phyloP scores from a whole-genome alignment of 2,329 filamentous ascomycete species.

The Microcera coccophila region DNA sequence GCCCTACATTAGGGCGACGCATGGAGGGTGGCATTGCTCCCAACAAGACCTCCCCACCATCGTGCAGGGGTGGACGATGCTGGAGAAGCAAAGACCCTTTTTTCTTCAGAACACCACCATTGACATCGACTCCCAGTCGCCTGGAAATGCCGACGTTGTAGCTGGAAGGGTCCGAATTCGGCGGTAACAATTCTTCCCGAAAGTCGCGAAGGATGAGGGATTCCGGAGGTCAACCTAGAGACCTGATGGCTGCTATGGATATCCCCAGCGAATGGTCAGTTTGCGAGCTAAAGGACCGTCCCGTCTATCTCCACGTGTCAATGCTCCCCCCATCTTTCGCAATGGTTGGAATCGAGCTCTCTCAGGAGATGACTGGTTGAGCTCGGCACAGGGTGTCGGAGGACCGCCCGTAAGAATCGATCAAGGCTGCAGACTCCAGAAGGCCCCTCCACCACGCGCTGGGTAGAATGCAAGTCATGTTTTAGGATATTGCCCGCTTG shows the following conservation, averaged over 20 bases:
- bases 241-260: background rate
- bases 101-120: conserved; percentile 11
- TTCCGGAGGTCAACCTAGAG: background rate
- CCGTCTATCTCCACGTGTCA: conserved; percentile 17
- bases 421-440: conserved; percentile 20
- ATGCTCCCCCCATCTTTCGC: conserved; percentile 3
- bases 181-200: conserved; percentile 12
- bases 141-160: conserved; percentile 4
- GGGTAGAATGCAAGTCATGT: conserved; percentile 28
- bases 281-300: conserved; percentile 13
- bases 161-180: conserved; percentile 13
- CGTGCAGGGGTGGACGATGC: conserved; percentile 6
- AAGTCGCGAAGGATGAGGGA: conserved; percentile 16
- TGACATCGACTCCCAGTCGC: background rate
- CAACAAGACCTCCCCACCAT: conserved; percentile 21
- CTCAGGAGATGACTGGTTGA: conserved; percentile 20
- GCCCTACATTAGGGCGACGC: conserved; percentile 33
- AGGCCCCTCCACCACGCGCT: conserved; percentile 15
- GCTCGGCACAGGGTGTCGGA: conserved; percentile 14
- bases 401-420: conserved; percentile 17
- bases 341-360: background rate
- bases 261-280: conserved; percentile 4
- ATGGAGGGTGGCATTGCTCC: conserved; percentile 31
- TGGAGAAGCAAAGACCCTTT: conserved; percentile 22
- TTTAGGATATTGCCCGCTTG: conserved; percentile 24